Percentiles rank a stretch among this genome's conserved stretches.
These are phyloP conservation scores for Mycena rebaudengoi DNA, from an alignment of 768 basidiomycete species.

Conservation along the genomic window DNA sequence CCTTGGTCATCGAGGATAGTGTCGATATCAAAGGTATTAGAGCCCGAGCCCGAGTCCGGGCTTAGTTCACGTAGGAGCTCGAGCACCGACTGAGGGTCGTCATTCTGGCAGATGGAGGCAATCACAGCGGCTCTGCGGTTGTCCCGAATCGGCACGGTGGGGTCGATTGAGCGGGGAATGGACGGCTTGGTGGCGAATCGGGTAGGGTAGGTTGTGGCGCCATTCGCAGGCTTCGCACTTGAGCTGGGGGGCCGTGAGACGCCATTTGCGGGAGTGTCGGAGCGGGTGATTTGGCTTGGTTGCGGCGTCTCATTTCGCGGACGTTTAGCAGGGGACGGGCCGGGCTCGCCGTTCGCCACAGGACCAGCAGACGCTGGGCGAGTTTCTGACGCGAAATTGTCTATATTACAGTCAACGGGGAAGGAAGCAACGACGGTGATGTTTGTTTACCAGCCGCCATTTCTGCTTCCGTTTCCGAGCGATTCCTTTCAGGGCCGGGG, in stretches of 20 bases:
- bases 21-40: slow-evolving; percentile 68
- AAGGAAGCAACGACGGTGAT: slow-evolving; percentile 28
- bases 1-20: slow-evolving; percentile 93
- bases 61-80: slow-evolving; percentile 73
- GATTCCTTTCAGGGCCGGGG: slow-evolving; percentile 64
- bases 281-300: slow-evolving; percentile 38
- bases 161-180: slow-evolving; percentile 60
- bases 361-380: slow-evolving; percentile 61
- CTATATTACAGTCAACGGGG: slow-evolving; percentile 38
- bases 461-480: slow-evolving; percentile 74
- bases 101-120: slow-evolving; percentile 71
- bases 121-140: slow-evolving; percentile 69
- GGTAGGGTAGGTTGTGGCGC: slow-evolving; percentile 51
- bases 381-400: slow-evolving; percentile 58
- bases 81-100: slow-evolving; percentile 70
- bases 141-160: slow-evolving; percentile 59
- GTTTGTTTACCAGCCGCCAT: slow-evolving; percentile 32
- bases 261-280: slow-evolving; percentile 51
- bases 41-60: slow-evolving; percentile 46
- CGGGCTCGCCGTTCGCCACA: slow-evolving; percentile 63
- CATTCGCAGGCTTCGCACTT: slow-evolving; percentile 54
- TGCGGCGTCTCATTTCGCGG: slow-evolving; percentile 64
- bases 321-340: slow-evolving; percentile 78
- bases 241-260: slow-evolving; percentile 57
- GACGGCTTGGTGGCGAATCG: slow-evolving; percentile 78